A percentile compares a stretch with the other conserved stretches of the same genome.
phyloP scores from a whole-genome alignment of 1,139 yeast genomes.

The Magnusiomyces tetraspermus region DNA sequence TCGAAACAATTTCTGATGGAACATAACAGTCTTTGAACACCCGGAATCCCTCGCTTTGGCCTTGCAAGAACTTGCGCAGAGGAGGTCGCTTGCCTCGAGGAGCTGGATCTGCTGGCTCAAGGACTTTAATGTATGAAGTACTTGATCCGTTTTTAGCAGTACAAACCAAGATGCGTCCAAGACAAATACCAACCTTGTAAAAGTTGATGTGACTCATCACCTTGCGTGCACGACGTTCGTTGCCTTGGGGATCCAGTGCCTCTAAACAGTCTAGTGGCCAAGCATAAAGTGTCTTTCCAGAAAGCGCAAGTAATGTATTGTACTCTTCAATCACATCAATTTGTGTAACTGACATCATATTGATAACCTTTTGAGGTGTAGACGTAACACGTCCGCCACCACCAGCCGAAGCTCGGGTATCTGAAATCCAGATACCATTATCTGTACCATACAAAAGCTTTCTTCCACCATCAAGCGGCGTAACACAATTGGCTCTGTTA shows the following conservation, averaged over 20 bases:
- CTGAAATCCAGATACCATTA: slow-evolving; percentile 76
- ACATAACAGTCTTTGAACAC: slow-evolving; percentile 70
- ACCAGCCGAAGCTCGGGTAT: slow-evolving; percentile 30
- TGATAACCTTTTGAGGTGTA: slow-evolving; percentile 69
- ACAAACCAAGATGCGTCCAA: slow-evolving; percentile 78
- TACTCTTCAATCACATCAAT: slow-evolving; percentile 89
- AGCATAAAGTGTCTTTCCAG: slow-evolving; percentile 74
- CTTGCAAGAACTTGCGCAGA: slow-evolving; percentile 42
- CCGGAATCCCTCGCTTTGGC: slow-evolving; percentile 44
- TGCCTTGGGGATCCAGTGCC: slow-evolving; percentile 48
- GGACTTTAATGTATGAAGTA: slow-evolving; percentile 68
- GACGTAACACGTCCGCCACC: slow-evolving; percentile 47
- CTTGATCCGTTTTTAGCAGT: slow-evolving; percentile 73
- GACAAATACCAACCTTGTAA: slow-evolving; percentile 87
- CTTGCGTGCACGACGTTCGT: slow-evolving; percentile 67
- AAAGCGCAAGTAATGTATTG: slow-evolving; percentile 67
- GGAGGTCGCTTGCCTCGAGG: slow-evolving; percentile 33
- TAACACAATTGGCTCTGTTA: slow-evolving; percentile 82
- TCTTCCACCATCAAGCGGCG: slow-evolving; percentile 92
- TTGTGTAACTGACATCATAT: slow-evolving; percentile 73
- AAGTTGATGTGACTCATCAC: slow-evolving; percentile 77
- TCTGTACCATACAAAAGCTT: slow-evolving; percentile 87
- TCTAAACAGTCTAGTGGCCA: slow-evolving; percentile 74
- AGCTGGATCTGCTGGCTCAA: slow-evolving; percentile 67
- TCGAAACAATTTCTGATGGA: slow-evolving; percentile 82